These are phyloP conservation scores for Suillus ampliporus DNA, from an alignment of 768 basidiomycete species.

Conservation along the genomic window DNA sequence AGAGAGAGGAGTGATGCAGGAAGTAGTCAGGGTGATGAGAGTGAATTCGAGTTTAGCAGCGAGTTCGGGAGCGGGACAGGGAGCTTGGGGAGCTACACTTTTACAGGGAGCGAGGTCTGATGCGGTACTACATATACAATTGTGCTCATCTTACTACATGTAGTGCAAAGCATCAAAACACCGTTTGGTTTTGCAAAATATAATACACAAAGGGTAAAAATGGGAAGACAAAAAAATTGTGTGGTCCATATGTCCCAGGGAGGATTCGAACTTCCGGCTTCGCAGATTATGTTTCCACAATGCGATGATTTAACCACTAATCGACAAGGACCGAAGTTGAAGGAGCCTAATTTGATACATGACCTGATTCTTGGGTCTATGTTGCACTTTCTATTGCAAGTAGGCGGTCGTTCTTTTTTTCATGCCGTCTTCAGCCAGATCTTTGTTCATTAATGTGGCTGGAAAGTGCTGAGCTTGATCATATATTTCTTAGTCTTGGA, in stretches of 20 bases:
- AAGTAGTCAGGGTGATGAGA: slow-evolving; percentile 37
- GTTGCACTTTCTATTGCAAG: too few relatives aligned
- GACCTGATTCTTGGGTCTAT: background rate
- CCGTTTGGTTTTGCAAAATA: background rate
- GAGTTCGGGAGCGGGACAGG: slow-evolving; percentile 49
- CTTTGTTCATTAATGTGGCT: too few relatives aligned
- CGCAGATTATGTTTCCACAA: slow-evolving; percentile 11
- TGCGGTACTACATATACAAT: background rate
- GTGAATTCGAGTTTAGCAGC: slow-evolving; percentile 66
- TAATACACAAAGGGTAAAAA: too few relatives aligned
- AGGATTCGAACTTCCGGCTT: slow-evolving; percentile 14
- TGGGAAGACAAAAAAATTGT: background rate
- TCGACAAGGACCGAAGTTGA: slow-evolving; percentile 6
- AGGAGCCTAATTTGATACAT: background rate
- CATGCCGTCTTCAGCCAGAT: too few relatives aligned
- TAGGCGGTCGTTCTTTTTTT: too few relatives aligned
- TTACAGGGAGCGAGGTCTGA: slow-evolving; percentile 4
- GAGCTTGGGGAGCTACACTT: slow-evolving; percentile 6
- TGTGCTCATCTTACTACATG: background rate
- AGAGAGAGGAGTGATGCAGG: slow-evolving; percentile 26
- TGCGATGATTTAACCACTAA: slow-evolving; percentile 14
- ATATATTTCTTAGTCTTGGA: background rate
- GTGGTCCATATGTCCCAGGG: slow-evolving; percentile 10
- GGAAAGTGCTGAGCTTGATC: too few relatives aligned
- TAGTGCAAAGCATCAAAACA: background rate